phyloP scores from a whole-genome alignment of 1,284 basidiomycete species.

The Entoloma clypeatum region DNA sequence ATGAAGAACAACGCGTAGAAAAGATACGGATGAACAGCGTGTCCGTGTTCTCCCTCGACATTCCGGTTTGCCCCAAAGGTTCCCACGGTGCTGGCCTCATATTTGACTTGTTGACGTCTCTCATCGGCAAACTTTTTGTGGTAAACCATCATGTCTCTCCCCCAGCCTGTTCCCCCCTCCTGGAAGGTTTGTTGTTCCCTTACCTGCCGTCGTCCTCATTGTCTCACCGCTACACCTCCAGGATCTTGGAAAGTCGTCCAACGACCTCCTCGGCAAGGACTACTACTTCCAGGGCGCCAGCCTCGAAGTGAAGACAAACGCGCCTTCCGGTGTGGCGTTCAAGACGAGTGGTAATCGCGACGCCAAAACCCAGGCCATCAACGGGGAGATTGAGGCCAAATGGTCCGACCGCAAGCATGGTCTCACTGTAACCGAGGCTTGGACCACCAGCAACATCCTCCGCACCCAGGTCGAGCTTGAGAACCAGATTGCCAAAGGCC shows the following conservation, averaged over 20 bases:
- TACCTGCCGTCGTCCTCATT: neutral
- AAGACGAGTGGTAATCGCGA: constrained; percentile 81
- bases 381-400: constrained; percentile 90
- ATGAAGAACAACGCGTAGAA: neutral
- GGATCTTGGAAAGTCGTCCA: constrained; percentile 97
- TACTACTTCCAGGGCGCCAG: constrained; percentile 80
- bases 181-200: constrained; percentile 71
- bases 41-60: constrained; percentile 4
- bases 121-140: constrained; percentile 15
- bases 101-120: constrained; percentile 14
- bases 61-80: constrained; percentile 18
- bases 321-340: constrained; percentile 87
- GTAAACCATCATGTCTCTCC: constrained; percentile 63
- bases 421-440: constrained; percentile 87
- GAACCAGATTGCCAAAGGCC: constrained; percentile 96
- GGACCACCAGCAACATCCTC: constrained; percentile 93
- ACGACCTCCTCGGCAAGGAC: constrained; percentile 93
- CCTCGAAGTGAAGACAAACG: constrained; percentile 94
- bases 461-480: constrained; percentile 93
- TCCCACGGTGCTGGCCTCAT: constrained; percentile 21
- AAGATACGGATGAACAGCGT: neutral
- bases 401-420: constrained; percentile 87
- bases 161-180: constrained; percentile 88
- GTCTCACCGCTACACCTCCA: constrained; percentile 27
- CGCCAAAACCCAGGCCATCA: constrained; percentile 68